These are phyloP conservation scores for Theobroma grandiflorum DNA, from an alignment of 441 rosid genomes.

Conservation along the genomic window DNA sequence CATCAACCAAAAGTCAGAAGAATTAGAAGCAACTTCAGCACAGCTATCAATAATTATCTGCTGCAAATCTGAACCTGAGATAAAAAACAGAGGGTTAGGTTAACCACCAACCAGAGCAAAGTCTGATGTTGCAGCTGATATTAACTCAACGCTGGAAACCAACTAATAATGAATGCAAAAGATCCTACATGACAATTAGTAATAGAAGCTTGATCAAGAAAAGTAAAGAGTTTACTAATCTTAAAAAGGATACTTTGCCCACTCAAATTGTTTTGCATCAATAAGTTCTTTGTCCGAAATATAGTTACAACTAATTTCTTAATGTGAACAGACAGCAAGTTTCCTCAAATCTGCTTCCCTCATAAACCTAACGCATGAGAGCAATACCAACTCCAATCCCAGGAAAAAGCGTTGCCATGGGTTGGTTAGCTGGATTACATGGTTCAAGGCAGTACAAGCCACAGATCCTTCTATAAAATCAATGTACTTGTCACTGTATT, in stretches of 20 bases:
- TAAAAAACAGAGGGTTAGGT: not conserved
- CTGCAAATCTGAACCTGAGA: slow-evolving; percentile 70
- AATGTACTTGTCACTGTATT: not conserved
- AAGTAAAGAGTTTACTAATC: not conserved
- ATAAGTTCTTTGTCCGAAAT: not conserved
- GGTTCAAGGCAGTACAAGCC: not conserved
- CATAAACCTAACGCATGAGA: slow-evolving; percentile 14
- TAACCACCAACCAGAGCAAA: not conserved
- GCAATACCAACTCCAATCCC: slow-evolving; percentile 21
- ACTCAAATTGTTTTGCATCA: not conserved
- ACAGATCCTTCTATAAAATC: slow-evolving; percentile 7
- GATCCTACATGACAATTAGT: not conserved
- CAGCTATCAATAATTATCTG: slow-evolving; percentile 66
- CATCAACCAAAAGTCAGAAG: slow-evolving; percentile 97
- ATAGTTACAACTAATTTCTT: not conserved
- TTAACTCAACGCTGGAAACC: not conserved
- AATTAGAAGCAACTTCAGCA: slow-evolving; percentile 66
- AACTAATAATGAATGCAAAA: slow-evolving; percentile 13
- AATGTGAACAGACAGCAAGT: not conserved
- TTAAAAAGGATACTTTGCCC: slow-evolving; percentile 3
- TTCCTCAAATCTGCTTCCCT: slow-evolving; percentile 2
- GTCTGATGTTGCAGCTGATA: slow-evolving; percentile 1
- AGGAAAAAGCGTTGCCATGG: not conserved
- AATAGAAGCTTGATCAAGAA: not conserved
- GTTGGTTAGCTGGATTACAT: slow-evolving; percentile 3